A percentile compares a stretch with the other conserved stretches of the same genome.
phyloP scores from a whole-genome alignment of 1,139 yeast species.

The Sugiyamaella pinicola region DNA sequence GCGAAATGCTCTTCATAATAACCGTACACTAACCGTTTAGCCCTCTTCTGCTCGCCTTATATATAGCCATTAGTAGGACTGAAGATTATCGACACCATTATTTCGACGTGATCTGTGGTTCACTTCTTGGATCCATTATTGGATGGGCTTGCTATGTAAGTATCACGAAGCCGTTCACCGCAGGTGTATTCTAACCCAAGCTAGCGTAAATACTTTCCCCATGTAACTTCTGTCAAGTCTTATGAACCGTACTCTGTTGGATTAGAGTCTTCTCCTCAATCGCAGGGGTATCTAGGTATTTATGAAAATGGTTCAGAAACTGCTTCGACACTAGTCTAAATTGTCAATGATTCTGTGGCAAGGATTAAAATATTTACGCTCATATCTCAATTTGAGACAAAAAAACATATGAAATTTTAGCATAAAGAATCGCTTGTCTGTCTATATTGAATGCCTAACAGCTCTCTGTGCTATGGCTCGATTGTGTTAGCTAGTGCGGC shows the following conservation, averaged over 20 bases:
- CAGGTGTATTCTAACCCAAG: conserved; percentile 10
- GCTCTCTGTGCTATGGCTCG: no score
- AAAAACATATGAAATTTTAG: no score
- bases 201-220: conserved; percentile 32
- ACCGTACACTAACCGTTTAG: conserved; percentile 7
- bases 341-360: neutral
- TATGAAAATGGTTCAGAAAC: conserved; percentile 15
- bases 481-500: no score
- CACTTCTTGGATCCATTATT: conserved; percentile 51
- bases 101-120: conserved; percentile 64
- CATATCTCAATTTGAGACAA: neutral
- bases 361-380: neutral
- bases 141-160: conserved; percentile 51
- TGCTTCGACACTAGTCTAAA: conserved; percentile 16
- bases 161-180: neutral
- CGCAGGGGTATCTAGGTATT: conserved; percentile 12
- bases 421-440: no score
- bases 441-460: no score
- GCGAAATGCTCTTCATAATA: no score
- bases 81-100: conserved; percentile 81
- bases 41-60: conserved; percentile 37
- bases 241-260: conserved; percentile 28
- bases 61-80: conserved; percentile 60
- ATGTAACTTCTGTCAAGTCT: conserved; percentile 27
- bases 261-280: conserved; percentile 6